These are phyloP conservation scores for Kewa caespitosa DNA, from an alignment of 179 eudicot species.

Conservation along the genomic window DNA sequence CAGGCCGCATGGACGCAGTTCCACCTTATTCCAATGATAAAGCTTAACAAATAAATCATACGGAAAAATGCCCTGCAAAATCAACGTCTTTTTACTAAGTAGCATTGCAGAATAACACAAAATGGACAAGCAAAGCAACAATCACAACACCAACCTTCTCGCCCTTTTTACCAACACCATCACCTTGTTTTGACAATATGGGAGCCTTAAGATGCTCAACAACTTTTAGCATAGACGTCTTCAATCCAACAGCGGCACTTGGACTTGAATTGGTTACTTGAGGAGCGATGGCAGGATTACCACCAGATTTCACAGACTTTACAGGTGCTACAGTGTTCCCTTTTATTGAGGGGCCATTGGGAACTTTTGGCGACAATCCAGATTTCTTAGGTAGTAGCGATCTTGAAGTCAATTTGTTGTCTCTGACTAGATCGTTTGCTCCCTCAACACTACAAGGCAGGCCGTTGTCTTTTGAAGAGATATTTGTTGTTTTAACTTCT, in stretches of 20 bases:
- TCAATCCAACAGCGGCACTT: slow-evolving; percentile 40
- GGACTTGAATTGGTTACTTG: slow-evolving; percentile 25
- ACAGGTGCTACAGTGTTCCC: slow-evolving; percentile 25
- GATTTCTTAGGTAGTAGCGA: slow-evolving; percentile 26
- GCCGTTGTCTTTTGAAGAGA: slow-evolving; percentile 22
- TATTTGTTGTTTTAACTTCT: slow-evolving; percentile 12
- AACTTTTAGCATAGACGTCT: slow-evolving; percentile 53
- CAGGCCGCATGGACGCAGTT: slow-evolving; percentile 72
- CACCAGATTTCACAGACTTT: slow-evolving; percentile 31
- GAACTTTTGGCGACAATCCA: slow-evolving; percentile 28
- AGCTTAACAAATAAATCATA: slow-evolving; percentile 84
- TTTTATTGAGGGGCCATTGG: slow-evolving; percentile 28
- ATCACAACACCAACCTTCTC: slow-evolving; percentile 49
- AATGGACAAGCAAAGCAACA: slow-evolving; percentile 9
- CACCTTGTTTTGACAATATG: slow-evolving; percentile 40
- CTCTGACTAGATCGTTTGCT: slow-evolving; percentile 16
- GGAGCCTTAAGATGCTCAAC: slow-evolving; percentile 52
- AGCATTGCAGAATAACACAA: neutral
- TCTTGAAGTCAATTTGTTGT: slow-evolving; percentile 10
- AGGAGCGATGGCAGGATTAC: slow-evolving; percentile 22
- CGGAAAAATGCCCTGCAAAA: slow-evolving; percentile 62
- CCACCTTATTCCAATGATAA: slow-evolving; percentile 78
- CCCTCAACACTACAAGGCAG: slow-evolving; percentile 26
- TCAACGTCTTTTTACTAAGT: slow-evolving; percentile 12
- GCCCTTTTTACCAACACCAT: slow-evolving; percentile 32